Evolutionary conservation across 2,329 filamentous ascomycete genomes (phyloP).

Genomic region (Neofusicoccum ribis): DNA sequence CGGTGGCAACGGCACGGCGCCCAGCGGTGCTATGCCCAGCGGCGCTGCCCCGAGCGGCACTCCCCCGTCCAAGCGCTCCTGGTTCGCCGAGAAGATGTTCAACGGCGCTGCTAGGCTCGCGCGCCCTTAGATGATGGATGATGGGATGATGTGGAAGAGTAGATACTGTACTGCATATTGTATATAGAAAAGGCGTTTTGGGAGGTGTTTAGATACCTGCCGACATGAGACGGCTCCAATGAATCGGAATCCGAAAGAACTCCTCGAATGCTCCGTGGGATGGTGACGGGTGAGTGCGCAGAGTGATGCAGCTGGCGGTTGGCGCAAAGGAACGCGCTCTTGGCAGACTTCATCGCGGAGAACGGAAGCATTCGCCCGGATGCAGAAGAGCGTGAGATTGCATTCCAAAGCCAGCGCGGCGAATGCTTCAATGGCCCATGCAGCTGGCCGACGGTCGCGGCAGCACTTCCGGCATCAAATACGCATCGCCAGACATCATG

Average conservation of each 20-base stretch:
- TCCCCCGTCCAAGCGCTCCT: slow-evolving; percentile 2
- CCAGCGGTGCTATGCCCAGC: slow-evolving; percentile 13
- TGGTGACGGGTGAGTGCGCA: no score
- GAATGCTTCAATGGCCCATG: neutral
- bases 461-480: no score
- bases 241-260: no score
- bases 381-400: neutral
- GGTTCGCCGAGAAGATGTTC: slow-evolving; percentile 8
- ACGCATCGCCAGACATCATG: neutral
- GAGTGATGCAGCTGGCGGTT: no score
- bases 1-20: neutral
- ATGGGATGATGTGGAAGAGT: neutral
- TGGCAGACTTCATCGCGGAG: neutral
- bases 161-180: neutral
- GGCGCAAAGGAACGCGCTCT: no score
- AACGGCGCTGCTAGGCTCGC: slow-evolving; percentile 8
- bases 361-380: neutral
- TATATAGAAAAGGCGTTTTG: neutral
- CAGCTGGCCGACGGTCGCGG: neutral
- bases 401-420: neutral
- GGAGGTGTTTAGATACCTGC: slow-evolving; percentile 5
- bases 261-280: no score
- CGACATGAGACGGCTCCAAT: neutral
- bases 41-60: slow-evolving; percentile 7
- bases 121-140: neutral